Evolutionary conservation across 257 asterid genomes (phyloP).

Genomic region (Gardenia jasminoides): DNA sequence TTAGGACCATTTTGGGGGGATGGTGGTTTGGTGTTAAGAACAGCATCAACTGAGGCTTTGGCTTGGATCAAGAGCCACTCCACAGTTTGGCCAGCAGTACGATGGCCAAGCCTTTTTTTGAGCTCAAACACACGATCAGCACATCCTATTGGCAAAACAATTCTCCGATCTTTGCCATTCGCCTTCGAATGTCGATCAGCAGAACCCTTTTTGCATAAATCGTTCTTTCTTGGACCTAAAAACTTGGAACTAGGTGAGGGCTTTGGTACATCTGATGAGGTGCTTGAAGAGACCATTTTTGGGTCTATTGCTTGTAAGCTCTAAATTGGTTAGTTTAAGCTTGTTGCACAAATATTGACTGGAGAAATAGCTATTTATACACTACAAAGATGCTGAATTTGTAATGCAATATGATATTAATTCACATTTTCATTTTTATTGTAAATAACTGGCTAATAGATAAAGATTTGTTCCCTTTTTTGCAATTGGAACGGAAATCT

Average conservation of each 20-base stretch:
- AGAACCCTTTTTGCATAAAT: not conserved
- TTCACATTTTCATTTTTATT: not conserved
- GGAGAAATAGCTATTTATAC: not conserved
- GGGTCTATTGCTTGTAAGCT: too few species aligned
- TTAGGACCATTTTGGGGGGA: not conserved
- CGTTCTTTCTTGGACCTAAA: not conserved
- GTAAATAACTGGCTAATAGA: too few species aligned
- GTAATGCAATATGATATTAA: not conserved
- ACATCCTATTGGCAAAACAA: not conserved
- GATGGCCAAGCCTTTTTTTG: conserved; percentile 1
- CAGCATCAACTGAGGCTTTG: not conserved
- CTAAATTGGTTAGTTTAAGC: not conserved
- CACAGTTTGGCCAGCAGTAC: conserved; percentile 8
- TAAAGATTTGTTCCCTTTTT: not conserved
- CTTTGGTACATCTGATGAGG: not conserved
- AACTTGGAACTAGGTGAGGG: not conserved
- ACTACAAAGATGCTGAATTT: not conserved
- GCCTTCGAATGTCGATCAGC: conserved; percentile 7
- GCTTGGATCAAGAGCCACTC: conserved; percentile 16
- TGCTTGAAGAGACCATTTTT: not conserved
- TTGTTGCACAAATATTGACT: not conserved
- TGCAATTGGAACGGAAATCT: not conserved
- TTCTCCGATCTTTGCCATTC: conserved; percentile 1
- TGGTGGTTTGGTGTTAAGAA: not conserved
- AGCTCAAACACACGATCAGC: conserved; percentile 6